Evolutionary conservation across 2,329 filamentous ascomycete species (phyloP).

Genomic region (Didymosphaeria variabile): DNA sequence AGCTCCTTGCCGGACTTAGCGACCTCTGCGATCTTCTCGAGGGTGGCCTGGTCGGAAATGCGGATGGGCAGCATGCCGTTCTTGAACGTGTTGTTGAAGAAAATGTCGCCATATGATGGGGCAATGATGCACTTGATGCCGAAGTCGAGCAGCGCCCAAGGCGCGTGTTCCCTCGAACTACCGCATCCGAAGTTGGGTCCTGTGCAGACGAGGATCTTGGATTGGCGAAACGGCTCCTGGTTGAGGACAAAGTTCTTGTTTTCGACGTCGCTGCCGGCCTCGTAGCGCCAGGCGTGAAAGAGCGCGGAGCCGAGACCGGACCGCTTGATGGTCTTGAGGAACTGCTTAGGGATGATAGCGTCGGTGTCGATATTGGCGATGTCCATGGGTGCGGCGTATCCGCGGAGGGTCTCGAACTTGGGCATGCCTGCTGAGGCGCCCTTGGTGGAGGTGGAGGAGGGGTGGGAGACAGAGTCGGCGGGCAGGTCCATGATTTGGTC

Average conservation of each 20-base stretch:
- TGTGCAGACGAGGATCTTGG: conserved; percentile 91
- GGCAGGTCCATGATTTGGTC: conserved; percentile 70
- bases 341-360: conserved; percentile 98
- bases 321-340: conserved; percentile 98
- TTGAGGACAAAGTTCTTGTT: conserved; percentile 89
- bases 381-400: conserved; percentile 87
- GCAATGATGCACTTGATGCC: conserved; percentile 95
- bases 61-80: conserved; percentile 95
- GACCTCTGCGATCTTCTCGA: conserved; percentile 78
- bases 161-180: conserved; percentile 90
- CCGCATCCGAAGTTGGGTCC: conserved; percentile 97
- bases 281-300: conserved; percentile 84
- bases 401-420: conserved; percentile 84
- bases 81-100: conserved; percentile 99
- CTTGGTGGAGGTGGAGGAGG: conserved; percentile 63
- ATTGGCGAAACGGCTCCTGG: conserved; percentile 80
- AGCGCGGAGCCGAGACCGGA: conserved; percentile 89
- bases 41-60: conserved; percentile 71
- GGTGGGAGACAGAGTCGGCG: conserved; percentile 72
- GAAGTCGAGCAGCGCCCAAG: conserved; percentile 96
- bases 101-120: conserved; percentile 88
- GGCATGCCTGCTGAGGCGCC: conserved; percentile 71
- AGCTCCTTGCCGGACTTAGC: conserved; percentile 82
- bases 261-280: conserved; percentile 70
- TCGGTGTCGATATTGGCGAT: conserved; percentile 97